Evolutionary conservation across 805 yeast species (phyloP), one percentile per base, ranked within the genome.

Genomic region (Saturnispora hagleri): DNA sequence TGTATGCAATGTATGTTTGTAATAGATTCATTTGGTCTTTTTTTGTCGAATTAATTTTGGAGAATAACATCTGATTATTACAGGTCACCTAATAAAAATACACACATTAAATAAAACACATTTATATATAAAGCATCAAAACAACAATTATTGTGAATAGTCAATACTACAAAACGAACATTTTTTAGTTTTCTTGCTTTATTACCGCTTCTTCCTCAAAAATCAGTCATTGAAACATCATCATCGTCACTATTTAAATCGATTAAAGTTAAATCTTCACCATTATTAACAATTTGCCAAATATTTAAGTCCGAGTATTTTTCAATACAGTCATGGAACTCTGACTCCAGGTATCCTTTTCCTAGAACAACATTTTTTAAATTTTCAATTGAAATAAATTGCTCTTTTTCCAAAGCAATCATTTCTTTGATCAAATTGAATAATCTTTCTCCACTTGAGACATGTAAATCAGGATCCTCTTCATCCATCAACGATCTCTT

Each of bases 331-430:
- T 79, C 84, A 51, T 75, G 79, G 57, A 91, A 77, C 64, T 89
- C 89, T 56, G 82, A 78, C 60, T 83, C 82, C 0, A 96, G 89
- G 69, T 79, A 91, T 4, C 97, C 97, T 69, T 85, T 84, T 35
- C 86, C 84, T 41, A 88, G 71, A 33, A 85, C 81, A 4, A 86
- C 73, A 55, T 81, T 81, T 56, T 77, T 77, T 54, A 90, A 73
- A 12, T 67, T 74, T 47, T 65, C 71, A 76, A 79, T 68, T 43
- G 71, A 58, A 46, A 74, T 65, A 18, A 70, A 60, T 49, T 66
- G 66, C 6, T 60, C 51, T 28, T 60, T 51, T 43, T 61, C 64
- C 9, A 55, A 57, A 24, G 60, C 61, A 38, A 65, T 59, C 22
- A 69, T 63, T 10, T 73, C 72, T 57, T 83, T 79, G 58, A 90